Evolutionary conservation across 2,329 filamentous ascomycete genomes (phyloP).

Genomic region (Calonectria crousiana): DNA sequence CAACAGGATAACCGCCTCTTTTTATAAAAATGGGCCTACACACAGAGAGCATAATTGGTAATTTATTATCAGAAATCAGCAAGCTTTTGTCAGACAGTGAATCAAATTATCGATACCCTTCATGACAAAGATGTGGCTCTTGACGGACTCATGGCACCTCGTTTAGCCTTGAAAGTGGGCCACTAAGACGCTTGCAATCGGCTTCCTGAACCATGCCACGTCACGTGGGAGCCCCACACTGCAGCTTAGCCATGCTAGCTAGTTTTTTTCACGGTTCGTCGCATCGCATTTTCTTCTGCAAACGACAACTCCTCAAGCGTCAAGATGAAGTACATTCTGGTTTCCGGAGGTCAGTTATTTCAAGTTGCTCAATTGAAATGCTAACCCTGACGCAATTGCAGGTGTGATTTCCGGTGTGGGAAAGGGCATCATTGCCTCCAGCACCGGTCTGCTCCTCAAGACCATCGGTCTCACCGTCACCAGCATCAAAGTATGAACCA

Average conservation of each 20-base stretch:
- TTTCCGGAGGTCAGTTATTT: slow-evolving; percentile 11
- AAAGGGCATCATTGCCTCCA: slow-evolving; percentile 8
- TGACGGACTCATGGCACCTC: neutral
- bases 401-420: slow-evolving; percentile 6
- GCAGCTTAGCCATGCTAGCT: slow-evolving; percentile 3
- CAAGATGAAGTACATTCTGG: slow-evolving; percentile 14
- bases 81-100: neutral
- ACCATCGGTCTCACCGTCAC: slow-evolving; percentile 6
- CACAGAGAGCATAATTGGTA: neutral
- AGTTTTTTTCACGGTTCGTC: slow-evolving; percentile 10
- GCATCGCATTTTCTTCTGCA: slow-evolving; percentile 5
- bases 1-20: neutral
- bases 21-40: neutral
- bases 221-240: slow-evolving; percentile 2
- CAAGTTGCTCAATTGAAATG: neutral
- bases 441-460: slow-evolving; percentile 7
- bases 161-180: slow-evolving; percentile 10
- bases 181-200: neutral
- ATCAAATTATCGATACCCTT: neutral
- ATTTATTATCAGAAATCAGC: neutral
- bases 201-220: neutral
- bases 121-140: neutral
- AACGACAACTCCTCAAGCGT: slow-evolving; percentile 2
- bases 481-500: slow-evolving; percentile 5
- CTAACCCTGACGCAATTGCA: neutral